Evolutionary conservation across 768 basidiomycete species (phyloP).

Genomic region (Mycena amicta): DNA sequence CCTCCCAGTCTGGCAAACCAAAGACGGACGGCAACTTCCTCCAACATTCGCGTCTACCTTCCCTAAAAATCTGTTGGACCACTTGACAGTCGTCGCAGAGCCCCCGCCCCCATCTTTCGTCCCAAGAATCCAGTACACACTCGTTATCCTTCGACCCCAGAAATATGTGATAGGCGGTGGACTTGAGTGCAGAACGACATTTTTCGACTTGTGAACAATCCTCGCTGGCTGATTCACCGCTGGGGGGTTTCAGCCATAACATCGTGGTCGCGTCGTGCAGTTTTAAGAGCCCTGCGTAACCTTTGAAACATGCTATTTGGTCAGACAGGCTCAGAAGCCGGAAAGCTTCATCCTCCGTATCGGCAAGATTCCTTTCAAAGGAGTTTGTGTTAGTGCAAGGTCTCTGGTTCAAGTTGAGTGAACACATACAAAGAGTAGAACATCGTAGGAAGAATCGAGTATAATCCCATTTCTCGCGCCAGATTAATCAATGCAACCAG

Average conservation of each 20-base stretch:
- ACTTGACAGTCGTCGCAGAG: not conserved
- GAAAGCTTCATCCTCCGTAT: not conserved
- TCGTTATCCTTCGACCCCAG: not conserved
- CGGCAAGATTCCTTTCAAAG: not conserved
- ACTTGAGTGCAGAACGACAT: not conserved
- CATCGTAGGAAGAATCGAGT: not conserved
- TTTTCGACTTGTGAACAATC: not conserved
- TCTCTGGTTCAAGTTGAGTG: not conserved
- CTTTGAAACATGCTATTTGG: not conserved
- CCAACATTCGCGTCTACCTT: not conserved
- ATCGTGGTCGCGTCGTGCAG: not conserved
- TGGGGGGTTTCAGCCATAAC: not conserved
- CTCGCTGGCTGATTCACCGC: not conserved
- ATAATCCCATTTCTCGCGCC: not conserved
- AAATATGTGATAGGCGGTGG: not conserved
- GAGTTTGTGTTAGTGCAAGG: not conserved
- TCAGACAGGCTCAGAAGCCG: not conserved
- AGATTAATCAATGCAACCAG: not conserved
- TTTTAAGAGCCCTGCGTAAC: not conserved
- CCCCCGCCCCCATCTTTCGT: not conserved
- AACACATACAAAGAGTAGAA: not conserved
- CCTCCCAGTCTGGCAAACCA: slow-evolving; percentile 1
- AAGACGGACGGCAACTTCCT: not conserved
- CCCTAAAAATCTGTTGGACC: not conserved
- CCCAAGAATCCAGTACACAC: not conserved